Conservation (phyloP, 257 asterid genomes). For the Schizonepeta tenuifolia region DNA sequence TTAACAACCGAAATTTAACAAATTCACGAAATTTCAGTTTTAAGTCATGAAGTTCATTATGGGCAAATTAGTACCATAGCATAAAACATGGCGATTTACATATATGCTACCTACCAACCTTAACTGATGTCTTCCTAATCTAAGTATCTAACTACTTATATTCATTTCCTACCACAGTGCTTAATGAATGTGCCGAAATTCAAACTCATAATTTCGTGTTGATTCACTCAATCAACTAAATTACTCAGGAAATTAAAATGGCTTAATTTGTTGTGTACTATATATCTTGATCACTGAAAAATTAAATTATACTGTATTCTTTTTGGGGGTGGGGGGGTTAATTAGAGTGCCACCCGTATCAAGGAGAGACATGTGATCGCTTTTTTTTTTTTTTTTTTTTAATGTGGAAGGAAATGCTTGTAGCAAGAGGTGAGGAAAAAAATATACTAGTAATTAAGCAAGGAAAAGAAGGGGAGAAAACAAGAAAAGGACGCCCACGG, state of each 20-base stretch:
- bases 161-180: no score
- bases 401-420: neutral
- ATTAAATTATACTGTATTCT: neutral
- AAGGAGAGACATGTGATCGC: slow-evolving; percentile 8
- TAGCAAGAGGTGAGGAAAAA: neutral
- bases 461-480: slow-evolving; percentile 4
- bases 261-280: neutral
- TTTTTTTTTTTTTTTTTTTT: neutral
- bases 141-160: no score
- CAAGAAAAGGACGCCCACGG: slow-evolving; percentile 41
- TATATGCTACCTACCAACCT: no score
- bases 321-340: neutral
- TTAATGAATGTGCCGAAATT: no score
- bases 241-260: no score
- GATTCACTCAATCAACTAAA: neutral
- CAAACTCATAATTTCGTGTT: neutral
- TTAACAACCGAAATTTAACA: no score
- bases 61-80: no score
- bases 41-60: no score
- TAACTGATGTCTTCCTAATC: no score
- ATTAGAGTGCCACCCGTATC: no score
- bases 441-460: neutral
- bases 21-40: no score
- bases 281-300: neutral
- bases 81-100: no score